phyloP scores from a whole-genome alignment of 306 rosid species.

The Lathyrus aphaca region DNA sequence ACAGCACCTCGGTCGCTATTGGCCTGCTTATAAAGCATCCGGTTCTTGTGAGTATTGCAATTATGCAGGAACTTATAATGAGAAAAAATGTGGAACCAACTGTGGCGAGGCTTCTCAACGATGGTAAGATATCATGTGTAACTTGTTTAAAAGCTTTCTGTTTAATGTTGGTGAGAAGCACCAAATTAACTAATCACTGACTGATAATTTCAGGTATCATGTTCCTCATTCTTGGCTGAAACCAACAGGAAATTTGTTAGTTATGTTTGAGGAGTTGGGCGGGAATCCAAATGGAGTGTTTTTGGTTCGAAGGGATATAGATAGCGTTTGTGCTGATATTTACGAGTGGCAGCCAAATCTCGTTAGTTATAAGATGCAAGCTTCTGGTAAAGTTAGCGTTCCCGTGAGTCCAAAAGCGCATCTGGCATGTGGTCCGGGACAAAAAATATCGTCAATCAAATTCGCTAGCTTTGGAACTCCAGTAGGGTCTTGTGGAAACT shows the following conservation, averaged over 20 bases:
- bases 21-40: slow-evolving; percentile 95
- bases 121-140: slow-evolving; percentile 60
- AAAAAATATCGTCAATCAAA: slow-evolving; percentile 82
- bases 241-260: slow-evolving; percentile 85
- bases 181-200: slow-evolving; percentile 17
- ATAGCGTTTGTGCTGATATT: slow-evolving; percentile 83
- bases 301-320: slow-evolving; percentile 84
- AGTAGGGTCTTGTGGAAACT: slow-evolving; percentile 82
- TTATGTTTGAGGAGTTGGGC: slow-evolving; percentile 84
- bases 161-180: slow-evolving; percentile 21
- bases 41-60: slow-evolving; percentile 77
- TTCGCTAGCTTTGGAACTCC: slow-evolving; percentile 98
- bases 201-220: slow-evolving; percentile 77
- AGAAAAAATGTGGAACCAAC: slow-evolving; percentile 73
- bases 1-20: slow-evolving; percentile 78
- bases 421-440: slow-evolving; percentile 80
- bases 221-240: slow-evolving; percentile 94
- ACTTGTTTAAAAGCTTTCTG: slow-evolving; percentile 18
- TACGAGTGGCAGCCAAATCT: slow-evolving; percentile 98
- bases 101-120: slow-evolving; percentile 94
- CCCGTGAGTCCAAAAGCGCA: slow-evolving; percentile 87
- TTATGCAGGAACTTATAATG: slow-evolving; percentile 74
- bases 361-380: slow-evolving; percentile 73
- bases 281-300: slow-evolving; percentile 89
- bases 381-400: slow-evolving; percentile 68